Evolutionary conservation across 2,329 filamentous ascomycete species (phyloP).

Genomic region (Colletotrichum musicola): DNA sequence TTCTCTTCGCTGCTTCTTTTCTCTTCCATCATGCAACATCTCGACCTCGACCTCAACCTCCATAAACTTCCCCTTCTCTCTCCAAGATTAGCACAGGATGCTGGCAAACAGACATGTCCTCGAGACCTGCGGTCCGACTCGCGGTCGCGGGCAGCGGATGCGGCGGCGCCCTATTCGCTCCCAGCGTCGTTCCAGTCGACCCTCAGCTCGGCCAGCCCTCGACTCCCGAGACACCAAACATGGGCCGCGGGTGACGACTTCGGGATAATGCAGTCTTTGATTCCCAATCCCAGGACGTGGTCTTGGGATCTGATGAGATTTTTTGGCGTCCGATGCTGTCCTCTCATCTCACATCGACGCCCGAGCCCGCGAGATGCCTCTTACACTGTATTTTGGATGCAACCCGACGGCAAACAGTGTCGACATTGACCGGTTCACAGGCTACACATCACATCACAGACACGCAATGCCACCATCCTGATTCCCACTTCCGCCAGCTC

Average conservation of each 20-base stretch:
- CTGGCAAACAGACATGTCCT: background rate
- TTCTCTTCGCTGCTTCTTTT: background rate
- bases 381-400: background rate
- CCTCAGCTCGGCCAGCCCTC: slow-evolving; percentile 11
- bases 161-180: slow-evolving; percentile 7
- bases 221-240: slow-evolving; percentile 39
- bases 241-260: slow-evolving; percentile 21
- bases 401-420: slow-evolving; percentile 11
- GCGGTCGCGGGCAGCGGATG: slow-evolving; percentile 1
- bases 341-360: slow-evolving; percentile 14
- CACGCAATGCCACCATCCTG: background rate
- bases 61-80: no score
- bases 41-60: no score
- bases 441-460: background rate
- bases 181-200: background rate
- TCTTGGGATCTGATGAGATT: slow-evolving; percentile 11
- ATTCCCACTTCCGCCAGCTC: no score
- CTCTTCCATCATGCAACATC: background rate
- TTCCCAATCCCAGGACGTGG: slow-evolving; percentile 34
- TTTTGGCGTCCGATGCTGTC: slow-evolving; percentile 14
- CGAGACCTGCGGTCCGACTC: slow-evolving; percentile 18
- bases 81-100: background rate
- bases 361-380: background rate
- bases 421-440: slow-evolving; percentile 6
- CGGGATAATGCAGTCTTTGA: slow-evolving; percentile 32